Percentiles rank a stretch among this genome's conserved stretches.
phyloP scores from a whole-genome alignment of 1,284 basidiomycete genomes.

The Exsudoporus floridanus region DNA sequence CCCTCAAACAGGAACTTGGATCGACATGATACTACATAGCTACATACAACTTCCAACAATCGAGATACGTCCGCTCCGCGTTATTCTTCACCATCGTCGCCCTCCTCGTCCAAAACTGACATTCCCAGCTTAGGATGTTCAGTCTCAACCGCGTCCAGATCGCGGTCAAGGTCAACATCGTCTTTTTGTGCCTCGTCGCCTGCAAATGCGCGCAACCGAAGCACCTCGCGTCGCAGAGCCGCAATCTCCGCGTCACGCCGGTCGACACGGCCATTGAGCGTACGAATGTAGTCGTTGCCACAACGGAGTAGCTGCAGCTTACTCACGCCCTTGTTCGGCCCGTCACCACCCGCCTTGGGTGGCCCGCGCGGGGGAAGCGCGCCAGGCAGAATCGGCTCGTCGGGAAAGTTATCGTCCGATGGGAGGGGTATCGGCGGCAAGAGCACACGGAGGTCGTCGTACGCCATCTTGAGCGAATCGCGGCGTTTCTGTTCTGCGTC shows the following conservation, averaged over 20 bases:
- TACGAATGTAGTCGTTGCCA: slow-evolving; percentile 83
- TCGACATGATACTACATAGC: slow-evolving; percentile 14
- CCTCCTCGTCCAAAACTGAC: slow-evolving; percentile 30
- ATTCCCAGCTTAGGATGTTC: slow-evolving; percentile 20
- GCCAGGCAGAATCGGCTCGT: slow-evolving; percentile 74
- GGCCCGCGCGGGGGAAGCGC: slow-evolving; percentile 84
- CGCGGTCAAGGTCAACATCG: slow-evolving; percentile 43
- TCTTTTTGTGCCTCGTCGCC: slow-evolving; percentile 31
- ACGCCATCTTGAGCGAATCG: slow-evolving; percentile 93
- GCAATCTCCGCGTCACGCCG: slow-evolving; percentile 82
- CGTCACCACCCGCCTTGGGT: slow-evolving; percentile 80
- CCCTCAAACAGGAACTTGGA: slow-evolving; percentile 6
- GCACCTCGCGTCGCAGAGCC: slow-evolving; percentile 67
- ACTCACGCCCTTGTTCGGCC: slow-evolving; percentile 92
- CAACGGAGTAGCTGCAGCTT: slow-evolving; percentile 91
- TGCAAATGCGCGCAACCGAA: slow-evolving; percentile 51
- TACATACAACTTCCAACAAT: slow-evolving; percentile 4
- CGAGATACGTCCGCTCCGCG: neutral
- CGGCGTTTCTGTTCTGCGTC: slow-evolving; percentile 96
- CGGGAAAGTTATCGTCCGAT: slow-evolving; percentile 59
- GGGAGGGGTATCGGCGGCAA: slow-evolving; percentile 87
- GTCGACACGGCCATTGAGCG: slow-evolving; percentile 76
- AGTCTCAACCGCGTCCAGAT: slow-evolving; percentile 44
- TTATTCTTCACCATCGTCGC: slow-evolving; percentile 31
- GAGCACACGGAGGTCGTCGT: slow-evolving; percentile 87